Evolutionary conservation across 2,329 filamentous ascomycete genomes (phyloP).

Genomic region (Alternaria triticimaculans): DNA sequence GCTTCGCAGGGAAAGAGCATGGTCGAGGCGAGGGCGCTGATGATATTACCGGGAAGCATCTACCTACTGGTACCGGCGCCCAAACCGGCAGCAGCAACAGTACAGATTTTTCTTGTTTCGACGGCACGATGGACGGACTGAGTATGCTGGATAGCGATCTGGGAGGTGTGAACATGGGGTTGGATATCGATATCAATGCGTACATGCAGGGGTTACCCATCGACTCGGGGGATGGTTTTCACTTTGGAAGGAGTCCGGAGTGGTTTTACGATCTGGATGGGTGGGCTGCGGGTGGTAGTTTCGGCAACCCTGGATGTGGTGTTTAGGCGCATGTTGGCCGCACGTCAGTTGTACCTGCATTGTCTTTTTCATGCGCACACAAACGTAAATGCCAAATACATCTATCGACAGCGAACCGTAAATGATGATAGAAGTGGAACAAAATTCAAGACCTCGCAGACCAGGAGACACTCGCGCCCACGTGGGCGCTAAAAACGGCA

Average conservation of each 20-base stretch:
- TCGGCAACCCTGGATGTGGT: background rate
- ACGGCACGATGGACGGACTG: background rate
- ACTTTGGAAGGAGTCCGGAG: constrained; percentile 15
- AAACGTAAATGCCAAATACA: background rate
- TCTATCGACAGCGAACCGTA: background rate
- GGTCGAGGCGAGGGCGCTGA: constrained; percentile 20
- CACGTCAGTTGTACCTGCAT: background rate
- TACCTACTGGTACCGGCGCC: background rate
- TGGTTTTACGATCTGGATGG: constrained; percentile 15
- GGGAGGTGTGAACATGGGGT: background rate
- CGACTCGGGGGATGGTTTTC: background rate
- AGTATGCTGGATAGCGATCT: constrained; percentile 2
- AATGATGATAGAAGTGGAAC: background rate
- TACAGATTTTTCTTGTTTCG: background rate
- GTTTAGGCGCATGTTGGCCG: background rate
- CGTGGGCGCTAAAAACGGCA: background rate
- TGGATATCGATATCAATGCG: constrained; percentile 8
- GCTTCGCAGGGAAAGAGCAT: constrained; percentile 10
- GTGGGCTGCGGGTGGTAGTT: background rate
- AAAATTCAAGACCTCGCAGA: background rate
- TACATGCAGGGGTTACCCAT: constrained; percentile 8
- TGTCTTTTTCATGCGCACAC: background rate
- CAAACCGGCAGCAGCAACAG: background rate
- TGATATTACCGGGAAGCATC: background rate
- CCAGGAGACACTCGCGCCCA: background rate